Conservation (phyloP, 2,329 filamentous ascomycete species). For the Cercospora beticola region DNA sequence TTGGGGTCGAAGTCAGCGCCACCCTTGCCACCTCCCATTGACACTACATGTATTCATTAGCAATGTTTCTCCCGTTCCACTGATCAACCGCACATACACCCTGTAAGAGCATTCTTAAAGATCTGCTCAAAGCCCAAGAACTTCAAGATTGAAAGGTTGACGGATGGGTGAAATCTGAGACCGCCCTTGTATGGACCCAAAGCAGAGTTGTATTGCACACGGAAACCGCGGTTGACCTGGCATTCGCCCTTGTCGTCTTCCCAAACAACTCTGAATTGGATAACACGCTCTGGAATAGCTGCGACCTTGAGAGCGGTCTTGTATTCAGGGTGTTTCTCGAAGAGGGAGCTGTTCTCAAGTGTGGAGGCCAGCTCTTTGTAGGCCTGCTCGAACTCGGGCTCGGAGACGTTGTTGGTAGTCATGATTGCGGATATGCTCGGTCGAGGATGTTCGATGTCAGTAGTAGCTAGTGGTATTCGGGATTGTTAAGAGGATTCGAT, state of each 20-base stretch:
- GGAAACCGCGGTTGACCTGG: slow-evolving; percentile 91
- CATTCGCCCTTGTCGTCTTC: slow-evolving; percentile 87
- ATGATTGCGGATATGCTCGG: slow-evolving; percentile 20
- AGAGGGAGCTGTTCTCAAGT: slow-evolving; percentile 89
- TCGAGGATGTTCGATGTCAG: background rate
- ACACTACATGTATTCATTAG: slow-evolving; percentile 53
- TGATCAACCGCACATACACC: slow-evolving; percentile 60
- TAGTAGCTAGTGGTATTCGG: background rate
- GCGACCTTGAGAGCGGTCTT: slow-evolving; percentile 83
- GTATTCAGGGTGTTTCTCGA: slow-evolving; percentile 93
- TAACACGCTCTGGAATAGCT: slow-evolving; percentile 88
- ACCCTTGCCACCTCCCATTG: slow-evolving; percentile 97
- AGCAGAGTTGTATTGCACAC: slow-evolving; percentile 97
- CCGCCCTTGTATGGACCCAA: slow-evolving; percentile 98
- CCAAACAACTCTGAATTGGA: slow-evolving; percentile 98
- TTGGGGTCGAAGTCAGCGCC: slow-evolving; percentile 98
- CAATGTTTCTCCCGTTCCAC: background rate
- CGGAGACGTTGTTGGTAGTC: slow-evolving; percentile 66
- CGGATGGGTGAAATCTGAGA: slow-evolving; percentile 87
- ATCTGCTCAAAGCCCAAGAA: slow-evolving; percentile 99
- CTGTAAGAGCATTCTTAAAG: slow-evolving; percentile 99
- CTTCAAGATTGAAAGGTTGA: slow-evolving; percentile 79
- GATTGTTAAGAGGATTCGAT: background rate
- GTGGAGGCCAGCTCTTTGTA: slow-evolving; percentile 75
- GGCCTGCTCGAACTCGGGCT: slow-evolving; percentile 84